These are phyloP conservation scores for Daedaleopsis nitida DNA, from an alignment of 768 basidiomycete species.

Conservation along the genomic window DNA sequence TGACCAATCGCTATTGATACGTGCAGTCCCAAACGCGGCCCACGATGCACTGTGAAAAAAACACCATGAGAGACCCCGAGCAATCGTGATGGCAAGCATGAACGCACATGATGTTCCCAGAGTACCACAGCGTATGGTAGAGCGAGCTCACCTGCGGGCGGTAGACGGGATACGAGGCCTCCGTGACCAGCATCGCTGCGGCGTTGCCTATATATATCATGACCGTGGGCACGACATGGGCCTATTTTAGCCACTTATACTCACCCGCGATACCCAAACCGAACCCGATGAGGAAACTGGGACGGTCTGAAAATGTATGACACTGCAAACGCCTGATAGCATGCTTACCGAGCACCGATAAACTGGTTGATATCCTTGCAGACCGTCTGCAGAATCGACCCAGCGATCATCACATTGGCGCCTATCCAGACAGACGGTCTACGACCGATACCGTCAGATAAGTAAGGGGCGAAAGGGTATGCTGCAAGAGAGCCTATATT, in stretches of 20 bases:
- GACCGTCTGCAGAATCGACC: slow-evolving; percentile 68
- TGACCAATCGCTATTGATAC: slow-evolving; percentile 66
- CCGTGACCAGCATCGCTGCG: slow-evolving; percentile 83
- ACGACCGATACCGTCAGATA: slow-evolving; percentile 75
- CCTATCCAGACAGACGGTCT: slow-evolving; percentile 67
- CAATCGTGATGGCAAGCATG: not conserved
- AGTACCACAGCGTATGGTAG: slow-evolving; percentile 88
- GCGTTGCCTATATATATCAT: slow-evolving; percentile 49
- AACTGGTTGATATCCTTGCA: no score
- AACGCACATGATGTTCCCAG: slow-evolving; percentile 75
- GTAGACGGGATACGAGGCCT: slow-evolving; percentile 83
- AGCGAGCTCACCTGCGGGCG: slow-evolving; percentile 77
- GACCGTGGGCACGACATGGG: slow-evolving; percentile 30
- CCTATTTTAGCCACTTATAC: no score
- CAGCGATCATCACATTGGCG: slow-evolving; percentile 67
- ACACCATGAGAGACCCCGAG: not conserved
- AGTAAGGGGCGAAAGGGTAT: slow-evolving; percentile 70
- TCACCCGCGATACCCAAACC: slow-evolving; percentile 70
- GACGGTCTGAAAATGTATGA: not conserved
- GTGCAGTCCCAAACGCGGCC: slow-evolving; percentile 82
- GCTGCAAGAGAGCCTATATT: slow-evolving; percentile 71
- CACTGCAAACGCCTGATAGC: slow-evolving; percentile 43
- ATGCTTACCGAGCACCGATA: slow-evolving; percentile 60
- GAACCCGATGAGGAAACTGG: slow-evolving; percentile 72
- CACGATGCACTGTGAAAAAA: slow-evolving; percentile 71